Percentiles rank a stretch among this genome's conserved stretches.
Evolutionary conservation across 2,329 filamentous ascomycete genomes (phyloP).

Genomic region (Fusarium robinianum): DNA sequence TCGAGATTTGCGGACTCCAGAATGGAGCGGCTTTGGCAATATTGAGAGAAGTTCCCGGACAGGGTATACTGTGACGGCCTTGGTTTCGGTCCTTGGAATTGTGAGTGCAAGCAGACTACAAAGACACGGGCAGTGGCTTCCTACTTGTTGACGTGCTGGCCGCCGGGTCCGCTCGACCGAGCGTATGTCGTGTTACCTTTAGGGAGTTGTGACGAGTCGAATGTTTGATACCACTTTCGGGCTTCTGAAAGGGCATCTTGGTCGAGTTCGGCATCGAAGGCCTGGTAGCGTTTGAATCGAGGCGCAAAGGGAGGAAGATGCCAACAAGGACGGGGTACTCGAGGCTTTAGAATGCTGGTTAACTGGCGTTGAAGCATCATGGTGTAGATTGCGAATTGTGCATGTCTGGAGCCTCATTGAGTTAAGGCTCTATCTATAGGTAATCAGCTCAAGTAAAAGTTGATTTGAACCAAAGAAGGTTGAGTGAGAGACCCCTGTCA

Average conservation of each 20-base stretch:
- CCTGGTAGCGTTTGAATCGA: conserved; percentile 48
- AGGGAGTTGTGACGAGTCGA: conserved; percentile 51
- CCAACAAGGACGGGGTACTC: background rate
- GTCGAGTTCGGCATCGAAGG: conserved; percentile 56
- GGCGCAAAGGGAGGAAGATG: conserved; percentile 10
- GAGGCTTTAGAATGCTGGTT: conserved; percentile 1
- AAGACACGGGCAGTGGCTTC: conserved; percentile 40
- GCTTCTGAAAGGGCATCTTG: conserved; percentile 55
- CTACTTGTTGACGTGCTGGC: conserved; percentile 67
- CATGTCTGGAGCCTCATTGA: no score
- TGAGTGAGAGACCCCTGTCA: no score
- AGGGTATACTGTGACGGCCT: conserved; percentile 59
- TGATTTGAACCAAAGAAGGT: no score
- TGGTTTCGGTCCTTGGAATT: conserved; percentile 59
- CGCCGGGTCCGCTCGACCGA: conserved; percentile 64
- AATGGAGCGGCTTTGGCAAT: conserved; percentile 55
- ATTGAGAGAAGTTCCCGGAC: conserved; percentile 50
- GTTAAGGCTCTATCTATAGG: no score
- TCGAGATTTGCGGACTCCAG: conserved; percentile 53
- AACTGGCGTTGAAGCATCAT: conserved; percentile 25
- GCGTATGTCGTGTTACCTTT: conserved; percentile 58
- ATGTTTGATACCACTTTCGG: conserved; percentile 55
- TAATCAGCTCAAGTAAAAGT: no score
- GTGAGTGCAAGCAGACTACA: conserved; percentile 50
- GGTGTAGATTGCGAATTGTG: no score